phyloP scores from a whole-genome alignment of 2,329 filamentous ascomycete genomes.

The Colletotrichum truncatum region DNA sequence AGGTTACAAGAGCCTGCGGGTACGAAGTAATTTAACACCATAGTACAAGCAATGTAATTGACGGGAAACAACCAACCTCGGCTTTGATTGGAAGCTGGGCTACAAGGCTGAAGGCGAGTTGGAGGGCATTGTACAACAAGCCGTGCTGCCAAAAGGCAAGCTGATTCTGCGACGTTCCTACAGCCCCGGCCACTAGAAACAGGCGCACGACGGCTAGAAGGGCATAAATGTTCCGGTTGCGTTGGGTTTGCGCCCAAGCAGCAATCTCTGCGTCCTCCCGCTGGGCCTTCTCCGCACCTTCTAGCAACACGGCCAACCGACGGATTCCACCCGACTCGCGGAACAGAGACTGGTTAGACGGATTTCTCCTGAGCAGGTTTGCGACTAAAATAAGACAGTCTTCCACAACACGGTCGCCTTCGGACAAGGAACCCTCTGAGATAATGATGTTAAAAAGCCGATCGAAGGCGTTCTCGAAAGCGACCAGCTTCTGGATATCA shows the following conservation, averaged over 20 bases:
- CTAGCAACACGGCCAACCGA: slow-evolving; percentile 75
- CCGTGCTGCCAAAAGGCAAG: slow-evolving; percentile 85
- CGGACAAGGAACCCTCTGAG: slow-evolving; percentile 80
- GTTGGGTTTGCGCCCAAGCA: slow-evolving; percentile 79
- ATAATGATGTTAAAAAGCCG: slow-evolving; percentile 84
- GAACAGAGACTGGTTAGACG: slow-evolving; percentile 93
- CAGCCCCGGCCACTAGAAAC: slow-evolving; percentile 83
- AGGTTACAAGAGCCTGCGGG: slow-evolving; percentile 78
- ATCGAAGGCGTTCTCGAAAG: slow-evolving; percentile 94
- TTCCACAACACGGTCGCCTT: slow-evolving; percentile 88
- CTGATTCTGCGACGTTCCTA: slow-evolving; percentile 85
- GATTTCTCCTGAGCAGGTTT: slow-evolving; percentile 86
- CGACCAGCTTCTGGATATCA: slow-evolving; percentile 94
- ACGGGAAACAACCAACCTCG: slow-evolving; percentile 64
- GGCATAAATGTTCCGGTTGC: slow-evolving; percentile 92
- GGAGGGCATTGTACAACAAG: slow-evolving; percentile 80
- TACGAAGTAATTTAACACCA: slow-evolving; percentile 12
- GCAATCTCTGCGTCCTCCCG: slow-evolving; percentile 69
- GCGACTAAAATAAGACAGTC: slow-evolving; percentile 92
- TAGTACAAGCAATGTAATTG: background rate
- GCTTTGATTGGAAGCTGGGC: slow-evolving; percentile 82
- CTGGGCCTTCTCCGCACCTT: slow-evolving; percentile 63
- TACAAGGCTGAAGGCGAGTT: slow-evolving; percentile 80
- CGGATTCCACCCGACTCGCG: slow-evolving; percentile 87
- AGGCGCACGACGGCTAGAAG: slow-evolving; percentile 86